Conservation (phyloP, 257 asterid species). For the Osmanthus fragrans region DNA sequence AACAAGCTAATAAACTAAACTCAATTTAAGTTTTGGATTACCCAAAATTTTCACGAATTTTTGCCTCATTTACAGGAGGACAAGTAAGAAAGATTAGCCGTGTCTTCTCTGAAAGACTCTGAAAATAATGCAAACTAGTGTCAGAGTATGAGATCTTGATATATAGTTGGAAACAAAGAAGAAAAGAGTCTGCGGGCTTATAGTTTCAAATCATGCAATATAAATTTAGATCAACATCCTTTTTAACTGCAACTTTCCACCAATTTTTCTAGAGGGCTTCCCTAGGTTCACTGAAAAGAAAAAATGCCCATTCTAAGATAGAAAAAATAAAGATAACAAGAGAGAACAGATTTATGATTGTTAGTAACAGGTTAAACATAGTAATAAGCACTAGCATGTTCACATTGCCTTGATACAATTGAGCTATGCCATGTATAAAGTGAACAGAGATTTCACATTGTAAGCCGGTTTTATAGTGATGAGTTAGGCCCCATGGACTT, state of each 20-base stretch:
- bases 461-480: neutral
- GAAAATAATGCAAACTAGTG: slow-evolving; percentile 26
- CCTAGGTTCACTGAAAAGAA: neutral
- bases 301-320: neutral
- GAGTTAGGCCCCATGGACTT: neutral
- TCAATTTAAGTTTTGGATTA: slow-evolving; percentile 19
- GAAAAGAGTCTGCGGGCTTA: neutral
- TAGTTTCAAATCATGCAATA: neutral
- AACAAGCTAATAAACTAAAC: neutral
- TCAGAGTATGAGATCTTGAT: neutral
- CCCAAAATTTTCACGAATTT: slow-evolving; percentile 51
- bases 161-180: neutral
- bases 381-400: neutral
- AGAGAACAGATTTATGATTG: neutral
- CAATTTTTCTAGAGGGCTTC: neutral
- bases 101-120: slow-evolving; percentile 63
- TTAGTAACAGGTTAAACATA: neutral
- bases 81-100: slow-evolving; percentile 53
- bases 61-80: slow-evolving; percentile 61
- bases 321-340: neutral
- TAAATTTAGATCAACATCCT: neutral
- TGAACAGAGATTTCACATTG: neutral
- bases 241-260: neutral
- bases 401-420: neutral
- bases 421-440: neutral